Percentiles rank a stretch among this genome's conserved stretches.
These are phyloP conservation scores for Astrothelium subdiscretum DNA, from an alignment of 495 filamentous ascomycete species.

Conservation along the genomic window DNA sequence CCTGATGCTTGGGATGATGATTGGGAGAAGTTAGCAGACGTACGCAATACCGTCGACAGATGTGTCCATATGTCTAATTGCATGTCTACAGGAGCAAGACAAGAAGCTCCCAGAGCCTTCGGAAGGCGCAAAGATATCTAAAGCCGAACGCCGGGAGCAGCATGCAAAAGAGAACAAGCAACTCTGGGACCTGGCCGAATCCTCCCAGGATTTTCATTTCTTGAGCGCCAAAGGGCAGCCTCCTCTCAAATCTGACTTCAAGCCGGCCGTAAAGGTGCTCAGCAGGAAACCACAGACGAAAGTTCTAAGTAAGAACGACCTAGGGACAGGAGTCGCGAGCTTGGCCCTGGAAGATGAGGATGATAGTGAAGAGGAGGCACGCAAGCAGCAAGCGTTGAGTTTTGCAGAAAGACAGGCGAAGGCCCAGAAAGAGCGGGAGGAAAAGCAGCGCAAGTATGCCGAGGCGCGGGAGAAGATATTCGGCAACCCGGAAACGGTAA, in stretches of 20 bases:
- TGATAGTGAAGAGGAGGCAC: conserved; percentile 55
- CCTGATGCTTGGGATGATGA: conserved; percentile 88
- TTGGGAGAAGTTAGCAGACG: conserved; percentile 72
- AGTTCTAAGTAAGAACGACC: conserved; percentile 34
- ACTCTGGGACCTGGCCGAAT: conserved; percentile 78
- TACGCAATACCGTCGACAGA: conserved; percentile 18
- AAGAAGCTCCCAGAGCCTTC: conserved; percentile 2
- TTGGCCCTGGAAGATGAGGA: conserved; percentile 45
- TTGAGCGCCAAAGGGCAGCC: conserved; percentile 53
- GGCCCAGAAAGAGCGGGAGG: conserved; percentile 65
- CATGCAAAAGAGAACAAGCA: conserved; percentile 73
- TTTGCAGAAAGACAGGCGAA: conserved; percentile 63
- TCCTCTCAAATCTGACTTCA: conserved; percentile 70
- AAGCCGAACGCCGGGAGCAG: conserved; percentile 64
- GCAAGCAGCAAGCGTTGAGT: conserved; percentile 40
- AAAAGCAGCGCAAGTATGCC: conserved; percentile 80
- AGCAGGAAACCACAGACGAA: conserved; percentile 62
- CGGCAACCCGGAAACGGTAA: conserved; percentile 43
- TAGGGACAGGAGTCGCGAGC: conserved; percentile 42
- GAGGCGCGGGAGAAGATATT: conserved; percentile 78
- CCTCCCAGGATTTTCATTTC: conserved; percentile 59
- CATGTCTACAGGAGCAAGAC: conserved; percentile 28
- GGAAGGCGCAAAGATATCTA: conserved; percentile 43
- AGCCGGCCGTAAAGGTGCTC: conserved; percentile 68
- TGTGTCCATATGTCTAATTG: neutral